Percentiles rank a stretch among this genome's conserved stretches.
These are phyloP conservation scores for Trametes polyzona DNA, from an alignment of 1,284 basidiomycete genomes.

Conservation along the genomic window DNA sequence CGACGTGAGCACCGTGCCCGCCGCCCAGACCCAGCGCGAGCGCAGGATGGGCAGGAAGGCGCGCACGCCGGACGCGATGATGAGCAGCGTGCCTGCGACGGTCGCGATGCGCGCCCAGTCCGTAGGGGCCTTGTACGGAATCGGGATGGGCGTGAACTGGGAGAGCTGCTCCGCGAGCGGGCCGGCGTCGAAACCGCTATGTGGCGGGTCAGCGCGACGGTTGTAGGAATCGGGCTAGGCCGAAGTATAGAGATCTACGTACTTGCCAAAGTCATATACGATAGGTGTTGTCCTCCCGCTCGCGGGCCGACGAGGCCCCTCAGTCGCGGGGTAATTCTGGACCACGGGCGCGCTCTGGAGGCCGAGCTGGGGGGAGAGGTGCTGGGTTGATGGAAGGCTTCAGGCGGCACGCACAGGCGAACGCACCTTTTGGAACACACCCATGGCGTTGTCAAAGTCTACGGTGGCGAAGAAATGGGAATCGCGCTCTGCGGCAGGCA, in stretches of 20 bases:
- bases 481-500: constrained; percentile 63
- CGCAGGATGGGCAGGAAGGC: constrained; percentile 72
- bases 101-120: constrained; percentile 65
- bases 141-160: constrained; percentile 68
- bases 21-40: constrained; percentile 84
- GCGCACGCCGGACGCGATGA: constrained; percentile 54
- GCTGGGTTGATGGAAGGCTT: neutral
- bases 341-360: constrained; percentile 82
- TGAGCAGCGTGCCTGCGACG: constrained; percentile 45
- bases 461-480: constrained; percentile 90
- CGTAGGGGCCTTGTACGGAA: constrained; percentile 76
- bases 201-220: neutral
- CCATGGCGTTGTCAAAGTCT: constrained; percentile 80
- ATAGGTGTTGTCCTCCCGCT: constrained; percentile 57
- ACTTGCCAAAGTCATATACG: constrained; percentile 83
- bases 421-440: constrained; percentile 79
- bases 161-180: constrained; percentile 80
- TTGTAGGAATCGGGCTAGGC: neutral
- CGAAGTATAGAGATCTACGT: constrained; percentile 23
- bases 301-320: constrained; percentile 66
- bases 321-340: constrained; percentile 73
- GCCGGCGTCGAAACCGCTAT: constrained; percentile 79
- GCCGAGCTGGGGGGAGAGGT: constrained; percentile 56
- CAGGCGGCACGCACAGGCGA: neutral
- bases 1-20: constrained; percentile 63